These are phyloP conservation scores for Penicillium canariense DNA, from an alignment of 495 filamentous ascomycete genomes.

Conservation along the genomic window DNA sequence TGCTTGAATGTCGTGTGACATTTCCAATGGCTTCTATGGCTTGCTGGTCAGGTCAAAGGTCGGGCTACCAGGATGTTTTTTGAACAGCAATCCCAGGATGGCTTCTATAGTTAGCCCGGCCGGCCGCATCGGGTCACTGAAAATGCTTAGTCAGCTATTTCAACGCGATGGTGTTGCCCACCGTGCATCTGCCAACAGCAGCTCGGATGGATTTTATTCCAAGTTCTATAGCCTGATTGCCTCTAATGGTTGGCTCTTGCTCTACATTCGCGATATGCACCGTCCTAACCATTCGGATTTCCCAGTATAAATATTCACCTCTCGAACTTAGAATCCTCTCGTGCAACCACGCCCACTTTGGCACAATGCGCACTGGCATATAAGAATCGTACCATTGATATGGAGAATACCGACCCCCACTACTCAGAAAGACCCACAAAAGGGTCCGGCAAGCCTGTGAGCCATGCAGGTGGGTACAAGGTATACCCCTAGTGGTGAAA, in stretches of 20 bases:
- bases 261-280: not conserved
- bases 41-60: no score
- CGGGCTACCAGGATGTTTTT: no score
- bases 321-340: no score
- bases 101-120: no score
- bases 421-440: slow-evolving; percentile 36
- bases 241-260: not conserved
- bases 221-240: no score
- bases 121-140: not conserved
- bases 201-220: not conserved
- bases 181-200: no score
- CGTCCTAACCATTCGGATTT: not conserved
- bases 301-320: not conserved
- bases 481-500: not conserved
- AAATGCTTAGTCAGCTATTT: not conserved
- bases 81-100: no score
- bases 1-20: no score
- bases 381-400: slow-evolving; percentile 2
- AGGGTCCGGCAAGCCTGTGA: slow-evolving; percentile 48
- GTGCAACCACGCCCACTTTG: not conserved
- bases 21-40: no score
- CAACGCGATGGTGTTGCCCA: no score
- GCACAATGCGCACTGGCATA: no score
- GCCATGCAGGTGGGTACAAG: slow-evolving; percentile 41
- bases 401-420: slow-evolving; percentile 19